Evolutionary conservation across 192 early-diverging fungal species (phyloP), one percentile per base, ranked within the genome.

Genomic region (Haplosporangium gracile): DNA sequence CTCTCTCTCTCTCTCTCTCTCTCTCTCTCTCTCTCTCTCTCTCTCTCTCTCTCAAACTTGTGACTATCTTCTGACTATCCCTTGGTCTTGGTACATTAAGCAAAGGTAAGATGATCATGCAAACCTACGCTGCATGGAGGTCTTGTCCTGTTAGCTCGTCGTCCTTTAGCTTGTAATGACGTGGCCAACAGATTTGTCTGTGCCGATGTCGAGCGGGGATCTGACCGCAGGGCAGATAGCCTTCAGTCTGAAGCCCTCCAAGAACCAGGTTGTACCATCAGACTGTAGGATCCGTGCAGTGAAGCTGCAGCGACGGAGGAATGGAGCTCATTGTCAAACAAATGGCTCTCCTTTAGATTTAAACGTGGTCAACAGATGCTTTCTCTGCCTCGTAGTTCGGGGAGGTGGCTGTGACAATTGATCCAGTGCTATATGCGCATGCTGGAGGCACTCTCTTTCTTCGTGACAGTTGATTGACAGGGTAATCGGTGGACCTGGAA

Each of bases 281-380:
- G 40, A 69, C 42, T 47, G 75, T 69, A 69, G 57, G 75, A 68
- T 77, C 65, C 75, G 69, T 77, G 57, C 75, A 77, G 53, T 55
- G 74, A 75, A 75, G 55, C 74, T 75, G 74, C 74, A n/a, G 36
- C 55, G 57, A 40, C 22, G 55, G 74, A 63, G 20, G 57, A 75
- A 75, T 75, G 74, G 53, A 75, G 55, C 57, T 65, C 55, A 60
- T 75, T 75, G 74, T 75, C 38, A 57, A 77, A 47, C 53, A 69
- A 69, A 69, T 65, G 65, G 75, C 32, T 77, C 75, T 77, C 75
- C 75, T 77, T 77, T 77, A 77, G 75, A 68, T 77, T 2, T 77
- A 77, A 55, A 29, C 75, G 40, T 77, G 75, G 75, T 77, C 29
- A 77, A 77, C 63, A 29, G 65, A 69, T 43, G 63, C 20, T 15